A percentile compares a stretch with the other conserved stretches of the same genome.
Conservation (phyloP, 2,329 filamentous ascomycete genomes). For the Beauveria sp. region DNA sequence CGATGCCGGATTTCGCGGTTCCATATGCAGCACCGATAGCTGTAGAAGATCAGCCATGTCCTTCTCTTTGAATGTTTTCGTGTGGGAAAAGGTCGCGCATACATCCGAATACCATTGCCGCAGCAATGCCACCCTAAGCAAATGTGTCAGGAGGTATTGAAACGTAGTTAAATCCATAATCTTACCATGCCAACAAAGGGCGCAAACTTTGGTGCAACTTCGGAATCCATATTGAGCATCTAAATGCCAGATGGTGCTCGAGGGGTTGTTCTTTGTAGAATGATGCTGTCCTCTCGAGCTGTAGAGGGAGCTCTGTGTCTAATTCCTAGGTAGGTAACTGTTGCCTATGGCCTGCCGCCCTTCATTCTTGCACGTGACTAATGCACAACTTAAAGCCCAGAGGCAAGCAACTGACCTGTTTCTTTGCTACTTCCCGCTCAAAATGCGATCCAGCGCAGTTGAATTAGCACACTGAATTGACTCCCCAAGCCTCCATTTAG, state of each 20-base stretch:
- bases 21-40: slow-evolving; percentile 73
- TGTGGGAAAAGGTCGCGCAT: slow-evolving; percentile 28
- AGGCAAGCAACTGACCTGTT: too few species aligned
- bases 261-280: background rate
- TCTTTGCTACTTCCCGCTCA: too few species aligned
- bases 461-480: background rate
- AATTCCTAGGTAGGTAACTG: background rate
- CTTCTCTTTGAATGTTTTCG: background rate
- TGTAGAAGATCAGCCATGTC: slow-evolving; percentile 20
- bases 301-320: background rate
- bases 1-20: slow-evolving; percentile 81
- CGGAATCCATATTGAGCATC: slow-evolving; percentile 43
- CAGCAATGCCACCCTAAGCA: slow-evolving; percentile 64
- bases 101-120: slow-evolving; percentile 82
- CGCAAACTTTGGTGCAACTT: slow-evolving; percentile 70
- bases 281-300: background rate
- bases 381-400: background rate
- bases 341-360: background rate
- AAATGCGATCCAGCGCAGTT: too few species aligned
- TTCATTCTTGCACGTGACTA: background rate
- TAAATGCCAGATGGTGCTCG: background rate
- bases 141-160: slow-evolving; percentile 9
- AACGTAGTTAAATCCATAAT: slow-evolving; percentile 14
- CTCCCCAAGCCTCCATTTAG: background rate
- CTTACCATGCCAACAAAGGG: slow-evolving; percentile 84